These are phyloP conservation scores for Apostasia shenzhenica DNA, from an alignment of 106 monocot genomes.

Conservation along the genomic window DNA sequence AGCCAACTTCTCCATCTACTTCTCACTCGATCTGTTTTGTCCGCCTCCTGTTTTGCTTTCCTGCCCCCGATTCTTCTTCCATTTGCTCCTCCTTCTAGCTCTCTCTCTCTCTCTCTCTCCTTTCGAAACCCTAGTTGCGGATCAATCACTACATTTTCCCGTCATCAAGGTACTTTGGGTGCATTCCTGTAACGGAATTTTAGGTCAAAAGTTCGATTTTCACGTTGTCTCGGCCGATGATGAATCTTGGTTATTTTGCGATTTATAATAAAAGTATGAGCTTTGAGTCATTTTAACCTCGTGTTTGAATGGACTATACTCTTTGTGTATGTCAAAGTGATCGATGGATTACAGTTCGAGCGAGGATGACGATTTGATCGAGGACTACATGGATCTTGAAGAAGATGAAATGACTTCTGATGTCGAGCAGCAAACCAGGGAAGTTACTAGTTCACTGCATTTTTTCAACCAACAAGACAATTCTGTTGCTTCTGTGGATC, in stretches of 20 bases:
- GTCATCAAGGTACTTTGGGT: no score
- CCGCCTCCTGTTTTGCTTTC: no score
- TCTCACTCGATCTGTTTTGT: no score
- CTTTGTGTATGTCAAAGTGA: neutral
- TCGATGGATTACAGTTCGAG: constrained; percentile 61
- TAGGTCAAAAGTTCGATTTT: no score
- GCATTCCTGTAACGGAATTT: no score
- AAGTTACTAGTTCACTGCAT: constrained; percentile 7
- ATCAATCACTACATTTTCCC: no score
- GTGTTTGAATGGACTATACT: no score
- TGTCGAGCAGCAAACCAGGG: constrained; percentile 19
- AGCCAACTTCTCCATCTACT: no score
- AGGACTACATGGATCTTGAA: constrained; percentile 30
- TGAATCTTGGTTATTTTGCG: neutral
- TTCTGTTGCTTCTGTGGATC: neutral
- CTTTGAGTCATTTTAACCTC: neutral
- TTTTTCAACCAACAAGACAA: constrained; percentile 15
- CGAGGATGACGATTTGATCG: constrained; percentile 51
- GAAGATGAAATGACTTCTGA: constrained; percentile 17
- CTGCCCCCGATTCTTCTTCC: no score
- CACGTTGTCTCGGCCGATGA: neutral
- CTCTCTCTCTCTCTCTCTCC: neutral
- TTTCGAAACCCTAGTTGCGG: constrained; percentile 7
- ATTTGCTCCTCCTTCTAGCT: neutral
- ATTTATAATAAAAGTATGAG: neutral